Conservation (phyloP, 148 eudicot genomes). For the Heliamphora exappendiculata region DNA sequence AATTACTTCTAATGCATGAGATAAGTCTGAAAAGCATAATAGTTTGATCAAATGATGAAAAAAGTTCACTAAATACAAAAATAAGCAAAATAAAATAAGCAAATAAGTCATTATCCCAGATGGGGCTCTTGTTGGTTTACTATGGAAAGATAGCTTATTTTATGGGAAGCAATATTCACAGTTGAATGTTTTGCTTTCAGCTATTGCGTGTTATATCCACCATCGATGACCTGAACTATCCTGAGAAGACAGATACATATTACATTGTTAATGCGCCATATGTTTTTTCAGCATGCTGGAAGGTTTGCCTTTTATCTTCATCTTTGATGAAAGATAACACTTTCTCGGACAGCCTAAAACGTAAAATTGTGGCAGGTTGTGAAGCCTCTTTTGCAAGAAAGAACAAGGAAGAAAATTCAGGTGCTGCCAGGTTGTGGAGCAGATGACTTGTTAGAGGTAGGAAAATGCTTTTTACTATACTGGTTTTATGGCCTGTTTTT, state of each 20-base stretch:
- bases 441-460: conserved; percentile 83
- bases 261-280: conserved; percentile 93
- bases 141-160: conserved; percentile 6
- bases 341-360: not conserved
- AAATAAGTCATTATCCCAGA: too few relatives aligned
- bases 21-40: too few relatives aligned
- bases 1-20: not conserved
- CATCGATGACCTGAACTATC: conserved; percentile 96
- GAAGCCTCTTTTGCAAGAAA: conserved; percentile 93
- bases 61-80: too few relatives aligned
- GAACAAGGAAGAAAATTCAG: conserved; percentile 91
- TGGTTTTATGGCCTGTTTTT: not conserved
- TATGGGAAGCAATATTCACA: conserved; percentile 27
- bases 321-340: not conserved
- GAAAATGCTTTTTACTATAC: not conserved
- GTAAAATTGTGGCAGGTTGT: conserved; percentile 55
- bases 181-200: conserved; percentile 40
- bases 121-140: too few relatives aligned
- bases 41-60: too few relatives aligned
- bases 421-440: conserved; percentile 81
- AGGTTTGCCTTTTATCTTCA: conserved; percentile 44
- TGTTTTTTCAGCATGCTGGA: conserved; percentile 99
- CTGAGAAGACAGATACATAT: conserved; percentile 94
- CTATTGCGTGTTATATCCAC: conserved; percentile 77
- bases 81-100: too few relatives aligned